Evolutionary conservation across 169 alveolate species (phyloP), one percentile per base, ranked within the genome.

Genomic region (Eimeria tenella): DNA sequence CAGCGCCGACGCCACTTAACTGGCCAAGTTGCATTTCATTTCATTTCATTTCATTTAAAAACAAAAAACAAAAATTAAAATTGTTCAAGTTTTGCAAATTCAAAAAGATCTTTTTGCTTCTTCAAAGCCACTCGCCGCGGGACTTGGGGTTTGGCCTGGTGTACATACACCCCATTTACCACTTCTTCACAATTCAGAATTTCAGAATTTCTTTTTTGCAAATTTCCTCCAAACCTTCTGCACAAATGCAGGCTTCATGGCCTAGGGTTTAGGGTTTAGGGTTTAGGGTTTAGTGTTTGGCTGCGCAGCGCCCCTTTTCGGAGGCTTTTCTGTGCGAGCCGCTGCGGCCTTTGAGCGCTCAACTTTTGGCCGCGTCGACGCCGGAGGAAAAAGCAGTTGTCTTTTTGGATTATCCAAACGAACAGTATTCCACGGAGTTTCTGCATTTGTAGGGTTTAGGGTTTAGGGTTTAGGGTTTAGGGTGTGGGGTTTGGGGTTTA

Each of bases 341-440:
- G 52, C 21, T 55, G 15, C 89, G 89, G 21, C 62, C 89, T 10
- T 21, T 75, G 21, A 10, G n/a, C 49, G 15, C 56, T 0, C 82
- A 68, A 6, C 65, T 17, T 4, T 49, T 90, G 19, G 8, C 56
- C 49, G 77, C 75, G n/a, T 8, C 52, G 19, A 73, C 88, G 11
- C 19, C 31, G 13, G 94, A 90, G 62, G 89, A 90, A 74, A 90
- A 90, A 84, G 68, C 62, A 56, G 50, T 90, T 8, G 58, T 90
- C 15, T 90, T 90, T 19, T 82, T 90, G 2, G 94, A 90, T 50
- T 90, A 17, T n/a, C 94, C 94, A 4, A 90, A 90, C 56, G 68
- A 73, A 49, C 23, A 74, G 4, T 90, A 90, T 21, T 23, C 23
- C 19, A 90, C 77, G 55, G 94, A 90, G 31, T 90, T 73, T n/a